These are phyloP conservation scores for Camelina sativa DNA, from an alignment of 345 rosid genomes.

Conservation along the genomic window DNA sequence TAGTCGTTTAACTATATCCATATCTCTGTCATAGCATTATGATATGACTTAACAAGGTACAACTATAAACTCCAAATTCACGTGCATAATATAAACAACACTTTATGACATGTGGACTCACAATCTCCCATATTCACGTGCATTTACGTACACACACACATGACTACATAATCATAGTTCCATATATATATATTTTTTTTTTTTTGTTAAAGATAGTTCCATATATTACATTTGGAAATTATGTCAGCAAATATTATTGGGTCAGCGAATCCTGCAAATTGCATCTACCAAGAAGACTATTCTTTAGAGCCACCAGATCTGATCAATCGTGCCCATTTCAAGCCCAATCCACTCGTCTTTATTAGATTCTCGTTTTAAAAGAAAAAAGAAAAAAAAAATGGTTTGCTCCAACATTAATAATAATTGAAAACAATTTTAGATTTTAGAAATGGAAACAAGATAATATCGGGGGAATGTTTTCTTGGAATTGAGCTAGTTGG, in stretches of 20 bases:
- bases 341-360: constrained; percentile 5
- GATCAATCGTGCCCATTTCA: constrained; percentile 21
- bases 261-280: constrained; percentile 14
- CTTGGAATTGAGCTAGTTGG: too few relatives aligned
- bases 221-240: not conserved
- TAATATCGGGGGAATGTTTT: too few relatives aligned
- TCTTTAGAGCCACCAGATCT: not conserved
- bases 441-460: not conserved
- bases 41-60: not conserved
- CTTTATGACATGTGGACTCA: constrained; percentile 16
- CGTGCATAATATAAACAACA: constrained; percentile 19
- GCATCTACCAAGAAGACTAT: not conserved
- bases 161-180: not conserved
- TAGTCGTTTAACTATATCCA: not conserved
- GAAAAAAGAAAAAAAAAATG: too few relatives aligned
- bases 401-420: not conserved
- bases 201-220: too few relatives aligned
- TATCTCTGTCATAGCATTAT: not conserved
- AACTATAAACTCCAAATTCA: constrained; percentile 19
- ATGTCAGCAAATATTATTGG: not conserved
- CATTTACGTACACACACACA: constrained; percentile 20
- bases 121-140: constrained; percentile 33
- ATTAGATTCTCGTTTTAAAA: not conserved
- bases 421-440: not conserved
- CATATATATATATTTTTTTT: too few relatives aligned